Evolutionary conservation across 2,329 filamentous ascomycete species (phyloP), one percentile per base, ranked within the genome.

Genomic region (Sporothrix pseudoabietina): DNA sequence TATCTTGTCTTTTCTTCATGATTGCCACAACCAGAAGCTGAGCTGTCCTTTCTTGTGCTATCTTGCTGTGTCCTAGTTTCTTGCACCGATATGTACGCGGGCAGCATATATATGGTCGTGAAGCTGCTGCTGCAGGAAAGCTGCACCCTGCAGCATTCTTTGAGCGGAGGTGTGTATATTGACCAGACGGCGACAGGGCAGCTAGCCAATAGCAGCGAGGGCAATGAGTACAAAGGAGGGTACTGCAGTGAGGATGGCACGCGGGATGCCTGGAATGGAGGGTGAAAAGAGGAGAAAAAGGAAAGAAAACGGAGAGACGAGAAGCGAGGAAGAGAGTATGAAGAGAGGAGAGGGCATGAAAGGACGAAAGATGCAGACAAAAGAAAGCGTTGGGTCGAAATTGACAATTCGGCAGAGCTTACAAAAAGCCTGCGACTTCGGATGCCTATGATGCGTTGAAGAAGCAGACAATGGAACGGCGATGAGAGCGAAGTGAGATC

Each of bases 281-380:
- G 69, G 55, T 59, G 35, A 52, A 61, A 71, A 61, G 70, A 71
- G 59, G 61, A 65, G 71, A 72, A 72, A 57, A 35, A 19, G 44
- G n/a, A n/a, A 54, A n/a, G n/a, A 44, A 32, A 9, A 5, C 26
- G 26, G 26, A 26, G 26, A 26, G 26, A 26, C 26, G 39, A 63
- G 26, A 57, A 30, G 1, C 2, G 47, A 71, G 22, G 35, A 22
- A 26, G 39, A 61, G n/a, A n/a, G 32, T n/a, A 47, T 5, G 52
- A 26, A 59, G n/a, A 49, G 16, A 61, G n/a, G 52, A 44, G 19
- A 61, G 39, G 26, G 52, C 16, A 2, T 49, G 14, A 49, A 44
- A 44, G 14, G 44, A 19, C 44, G 44, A 49, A 63, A 26, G 35
- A 39, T 9, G 49, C 32, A 22, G 57, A 26, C 32, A 19, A 22